Base-by-base conservation (phyloP, 805 yeast species). In the Lipomyces spencermartinsiae region DNA sequence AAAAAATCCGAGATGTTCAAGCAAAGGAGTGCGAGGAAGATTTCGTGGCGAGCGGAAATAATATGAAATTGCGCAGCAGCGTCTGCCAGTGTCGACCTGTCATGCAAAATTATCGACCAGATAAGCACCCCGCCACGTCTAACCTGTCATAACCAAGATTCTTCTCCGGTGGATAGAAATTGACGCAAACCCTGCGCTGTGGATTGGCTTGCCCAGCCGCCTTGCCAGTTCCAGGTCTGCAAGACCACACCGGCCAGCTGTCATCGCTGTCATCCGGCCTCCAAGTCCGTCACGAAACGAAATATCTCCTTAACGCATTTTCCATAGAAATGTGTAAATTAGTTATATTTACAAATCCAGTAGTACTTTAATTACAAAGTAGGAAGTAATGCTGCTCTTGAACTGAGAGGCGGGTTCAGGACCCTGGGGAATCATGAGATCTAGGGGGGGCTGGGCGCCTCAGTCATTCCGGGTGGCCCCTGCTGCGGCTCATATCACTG, bases 131-230 rank as follows among this genome's bases (percentile, higher is more conserved):
- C n/a, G 49, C 22, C 49, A 43, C 8, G n/a, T 16, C 49, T n/a
- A 43, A 43, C 49, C 22, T 43, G 49, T 43, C 49, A 43, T 16
- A 43, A 37, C 43, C 49, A 9, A 43, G n/a, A 43, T n/a, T n/a
- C 29, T n/a, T 8, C 49, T 43, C 10, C 22, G 29, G 8, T 43
- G 19, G 49, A 6, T 22, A 43, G 22, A 4, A 43, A 16, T 43
- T 43, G 22, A 16, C 49, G 49, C 49, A 43, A 8, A n/a, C 49
- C 22, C 29, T 25, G 29, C 9, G 49, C 7, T 7, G 9, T n/a
- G 49, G 49, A n/a, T 8, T 7, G 49, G n/a, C 49, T n/a, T 43
- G 49, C 49, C 49, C 49, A 43, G 49, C 49, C 49, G 16, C 49
- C 49, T 14, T 43, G 49, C 49, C 8, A 12, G 16, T 37, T 12